A percentile compares a stretch with the other conserved stretches of the same genome.
Conservation (phyloP, 257 asterid genomes). For the Solanum pinnatisectum region DNA sequence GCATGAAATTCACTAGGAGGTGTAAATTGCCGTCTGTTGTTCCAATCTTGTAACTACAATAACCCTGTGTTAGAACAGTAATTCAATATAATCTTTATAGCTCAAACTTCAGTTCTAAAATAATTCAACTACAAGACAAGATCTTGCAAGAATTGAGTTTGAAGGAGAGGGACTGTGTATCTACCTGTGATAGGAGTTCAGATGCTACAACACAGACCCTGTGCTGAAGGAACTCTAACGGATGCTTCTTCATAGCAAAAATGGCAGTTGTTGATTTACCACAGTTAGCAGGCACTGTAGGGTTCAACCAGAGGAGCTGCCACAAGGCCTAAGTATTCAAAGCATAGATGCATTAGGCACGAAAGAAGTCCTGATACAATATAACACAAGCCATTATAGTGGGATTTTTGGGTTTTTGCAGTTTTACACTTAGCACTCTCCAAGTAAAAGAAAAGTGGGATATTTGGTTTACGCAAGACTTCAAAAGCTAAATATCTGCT, state of each 20-base stretch:
- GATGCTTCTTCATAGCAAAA: constrained; percentile 59
- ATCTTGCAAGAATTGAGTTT: not conserved
- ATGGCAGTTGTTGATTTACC: constrained; percentile 30
- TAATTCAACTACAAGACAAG: not conserved
- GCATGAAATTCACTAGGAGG: constrained; percentile 89
- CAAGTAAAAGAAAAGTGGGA: not conserved
- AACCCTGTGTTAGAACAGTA: constrained; percentile 1
- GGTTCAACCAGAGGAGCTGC: constrained; percentile 95
- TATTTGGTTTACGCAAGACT: not conserved
- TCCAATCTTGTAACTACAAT: constrained; percentile 94
- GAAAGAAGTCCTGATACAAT: not conserved
- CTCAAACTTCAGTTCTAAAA: not conserved
- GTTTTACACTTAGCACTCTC: not conserved
- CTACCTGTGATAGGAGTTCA: constrained; percentile 95
- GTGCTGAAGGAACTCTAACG: constrained; percentile 77
- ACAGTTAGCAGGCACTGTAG: constrained; percentile 43
- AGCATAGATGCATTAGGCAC: constrained; percentile 2
- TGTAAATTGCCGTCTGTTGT: constrained; percentile 82
- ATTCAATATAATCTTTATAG: not conserved
- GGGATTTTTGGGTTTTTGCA: not conserved
- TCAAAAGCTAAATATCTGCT: not conserved
- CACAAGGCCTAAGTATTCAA: constrained; percentile 61
- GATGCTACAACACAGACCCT: constrained; percentile 80
- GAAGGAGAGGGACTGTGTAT: not conserved
- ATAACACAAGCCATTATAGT: not conserved